phyloP scores from a whole-genome alignment of 2,329 filamentous ascomycete species.

The Rhinocladiella mackenziei region DNA sequence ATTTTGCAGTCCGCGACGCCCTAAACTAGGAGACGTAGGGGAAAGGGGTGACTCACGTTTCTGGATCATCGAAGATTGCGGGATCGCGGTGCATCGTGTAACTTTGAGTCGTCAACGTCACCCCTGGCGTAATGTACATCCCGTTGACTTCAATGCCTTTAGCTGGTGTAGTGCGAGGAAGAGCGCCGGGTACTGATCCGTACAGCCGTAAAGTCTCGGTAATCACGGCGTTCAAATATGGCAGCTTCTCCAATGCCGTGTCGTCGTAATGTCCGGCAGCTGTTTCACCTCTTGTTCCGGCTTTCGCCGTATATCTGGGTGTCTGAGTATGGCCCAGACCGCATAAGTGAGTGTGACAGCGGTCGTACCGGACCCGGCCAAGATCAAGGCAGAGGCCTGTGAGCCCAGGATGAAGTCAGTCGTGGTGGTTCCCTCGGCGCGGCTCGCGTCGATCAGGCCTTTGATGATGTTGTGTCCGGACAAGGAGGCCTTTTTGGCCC shows the following conservation, averaged over 20 bases:
- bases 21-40: no score
- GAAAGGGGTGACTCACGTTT: conserved; percentile 32
- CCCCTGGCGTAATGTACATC: conserved; percentile 47
- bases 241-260: conserved; percentile 49
- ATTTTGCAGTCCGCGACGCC: no score
- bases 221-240: conserved; percentile 53
- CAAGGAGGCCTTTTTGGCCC: no score
- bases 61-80: conserved; percentile 47
- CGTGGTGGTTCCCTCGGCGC: conserved; percentile 4
- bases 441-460: conserved; percentile 4
- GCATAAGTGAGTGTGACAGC: conserved; percentile 50
- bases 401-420: conserved; percentile 8
- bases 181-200: conserved; percentile 53
- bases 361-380: conserved; percentile 53
- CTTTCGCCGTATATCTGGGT: conserved; percentile 40
- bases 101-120: conserved; percentile 51
- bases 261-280: conserved; percentile 34
- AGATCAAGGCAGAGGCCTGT: conserved; percentile 46
- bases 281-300: conserved; percentile 47
- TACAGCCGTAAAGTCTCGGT: conserved; percentile 57
- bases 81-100: conserved; percentile 55
- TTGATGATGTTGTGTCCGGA: conserved; percentile 15
- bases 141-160: conserved; percentile 42
- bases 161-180: conserved; percentile 51
- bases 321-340: conserved; percentile 36